These are phyloP conservation scores for Botrytis pseudocinerea DNA, from an alignment of 2,329 filamentous ascomycete species.

Conservation along the genomic window DNA sequence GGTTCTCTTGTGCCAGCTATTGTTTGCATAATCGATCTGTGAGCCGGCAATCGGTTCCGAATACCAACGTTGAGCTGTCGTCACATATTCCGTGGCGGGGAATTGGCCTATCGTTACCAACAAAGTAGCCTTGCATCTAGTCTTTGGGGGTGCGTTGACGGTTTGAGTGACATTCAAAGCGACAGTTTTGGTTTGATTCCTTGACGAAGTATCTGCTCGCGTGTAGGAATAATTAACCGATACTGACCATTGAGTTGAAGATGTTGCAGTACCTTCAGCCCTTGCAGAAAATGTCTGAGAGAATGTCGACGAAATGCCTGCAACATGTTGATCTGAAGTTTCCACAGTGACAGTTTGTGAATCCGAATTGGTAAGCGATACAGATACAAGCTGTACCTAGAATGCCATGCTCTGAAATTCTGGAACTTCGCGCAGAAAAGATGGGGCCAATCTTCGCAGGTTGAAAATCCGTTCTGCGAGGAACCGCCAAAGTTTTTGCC, in stretches of 20 bases:
- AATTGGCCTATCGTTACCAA: background rate
- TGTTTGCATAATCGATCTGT: background rate
- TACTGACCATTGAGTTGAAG: slow-evolving; percentile 1
- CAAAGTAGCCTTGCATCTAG: slow-evolving; percentile 2
- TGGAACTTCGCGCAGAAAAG: background rate
- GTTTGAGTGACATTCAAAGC: background rate
- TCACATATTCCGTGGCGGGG: background rate
- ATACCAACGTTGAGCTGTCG: slow-evolving; percentile 7
- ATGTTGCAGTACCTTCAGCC: background rate
- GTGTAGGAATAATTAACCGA: background rate
- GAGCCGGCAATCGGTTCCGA: background rate
- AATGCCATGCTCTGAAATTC: background rate
- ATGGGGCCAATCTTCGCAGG: background rate
- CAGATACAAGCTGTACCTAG: background rate
- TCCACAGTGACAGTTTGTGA: slow-evolving; percentile 9
- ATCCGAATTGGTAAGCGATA: background rate
- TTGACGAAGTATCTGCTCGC: background rate
- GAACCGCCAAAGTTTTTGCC: background rate
- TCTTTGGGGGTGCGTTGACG: background rate
- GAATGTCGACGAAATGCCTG: background rate
- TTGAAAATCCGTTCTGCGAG: background rate
- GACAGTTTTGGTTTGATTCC: background rate
- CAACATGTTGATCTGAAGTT: slow-evolving; percentile 6
- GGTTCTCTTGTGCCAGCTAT: background rate
- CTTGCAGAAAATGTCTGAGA: background rate